A percentile compares a stretch with the other conserved stretches of the same genome.
Evolutionary conservation across 2,329 filamentous ascomycete genomes (phyloP).

Genomic region (Aspergillus brasiliensis): DNA sequence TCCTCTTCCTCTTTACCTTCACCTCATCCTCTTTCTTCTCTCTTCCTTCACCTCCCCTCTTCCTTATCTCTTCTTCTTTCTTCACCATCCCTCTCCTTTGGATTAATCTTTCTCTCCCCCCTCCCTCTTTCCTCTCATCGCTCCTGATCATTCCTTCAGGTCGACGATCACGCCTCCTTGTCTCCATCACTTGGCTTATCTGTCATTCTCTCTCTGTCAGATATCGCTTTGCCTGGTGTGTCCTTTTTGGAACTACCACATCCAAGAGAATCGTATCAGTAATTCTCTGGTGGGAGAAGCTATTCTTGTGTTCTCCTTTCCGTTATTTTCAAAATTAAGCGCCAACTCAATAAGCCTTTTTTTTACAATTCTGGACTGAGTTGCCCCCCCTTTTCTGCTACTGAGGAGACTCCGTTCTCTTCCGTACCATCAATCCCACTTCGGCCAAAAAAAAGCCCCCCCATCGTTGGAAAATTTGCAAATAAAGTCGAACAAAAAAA

Average conservation of each 20-base stretch:
- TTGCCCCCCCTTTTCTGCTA: constrained; percentile 15
- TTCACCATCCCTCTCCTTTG: constrained; percentile 25
- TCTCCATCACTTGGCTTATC: constrained; percentile 29
- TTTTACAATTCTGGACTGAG: constrained; percentile 1
- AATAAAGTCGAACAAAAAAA: neutral
- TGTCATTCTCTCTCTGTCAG: constrained; percentile 35
- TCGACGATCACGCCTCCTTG: constrained; percentile 27
- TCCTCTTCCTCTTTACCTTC: neutral
- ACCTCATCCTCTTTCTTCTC: constrained; percentile 13
- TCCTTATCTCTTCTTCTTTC: constrained; percentile 23
- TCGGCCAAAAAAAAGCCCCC: neutral
- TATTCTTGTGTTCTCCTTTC: neutral
- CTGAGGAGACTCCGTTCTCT: constrained; percentile 18
- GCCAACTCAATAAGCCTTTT: constrained; percentile 1
- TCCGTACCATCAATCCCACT: constrained; percentile 16
- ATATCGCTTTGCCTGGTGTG: constrained; percentile 17
- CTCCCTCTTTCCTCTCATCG: constrained; percentile 36
- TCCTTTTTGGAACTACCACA: neutral
- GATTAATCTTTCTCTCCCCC: constrained; percentile 18
- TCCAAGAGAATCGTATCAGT: neutral
- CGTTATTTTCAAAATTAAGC: neutral
- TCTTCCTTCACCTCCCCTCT: constrained; percentile 12
- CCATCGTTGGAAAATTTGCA: neutral
- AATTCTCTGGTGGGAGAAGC: neutral
- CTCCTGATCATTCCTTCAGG: constrained; percentile 49